Evolutionary conservation across 352 stramenopile species (phyloP).

Genomic region (Phytophthora pini): DNA sequence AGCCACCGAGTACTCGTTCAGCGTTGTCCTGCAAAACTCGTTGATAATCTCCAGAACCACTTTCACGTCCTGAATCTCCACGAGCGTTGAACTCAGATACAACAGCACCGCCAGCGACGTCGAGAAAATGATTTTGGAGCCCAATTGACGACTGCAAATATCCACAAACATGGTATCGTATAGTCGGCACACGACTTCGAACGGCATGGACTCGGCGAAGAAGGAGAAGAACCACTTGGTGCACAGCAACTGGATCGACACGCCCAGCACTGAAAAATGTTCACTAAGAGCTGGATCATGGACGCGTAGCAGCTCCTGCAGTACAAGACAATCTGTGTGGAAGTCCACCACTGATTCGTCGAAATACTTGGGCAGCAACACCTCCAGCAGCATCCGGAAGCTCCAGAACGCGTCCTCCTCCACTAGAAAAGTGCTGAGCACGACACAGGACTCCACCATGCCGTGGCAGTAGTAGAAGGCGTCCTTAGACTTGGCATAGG

Average conservation of each 20-base stretch:
- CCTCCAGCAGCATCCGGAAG: slow-evolving; percentile 75
- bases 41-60: slow-evolving; percentile 79
- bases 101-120: slow-evolving; percentile 77
- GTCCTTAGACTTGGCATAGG: slow-evolving; percentile 79
- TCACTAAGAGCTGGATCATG: slow-evolving; percentile 61
- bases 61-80: slow-evolving; percentile 78
- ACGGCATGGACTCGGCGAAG: slow-evolving; percentile 84
- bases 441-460: slow-evolving; percentile 83
- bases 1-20: slow-evolving; percentile 73
- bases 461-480: slow-evolving; percentile 85
- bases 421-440: slow-evolving; percentile 77
- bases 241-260: slow-evolving; percentile 80
- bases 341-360: slow-evolving; percentile 83
- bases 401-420: slow-evolving; percentile 85
- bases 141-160: slow-evolving; percentile 59
- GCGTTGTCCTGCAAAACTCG: slow-evolving; percentile 80
- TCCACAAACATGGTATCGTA: slow-evolving; percentile 83
- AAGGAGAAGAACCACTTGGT: slow-evolving; percentile 91
- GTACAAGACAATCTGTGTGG: slow-evolving; percentile 82
- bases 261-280: slow-evolving; percentile 61
- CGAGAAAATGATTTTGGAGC: slow-evolving; percentile 76
- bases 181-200: slow-evolving; percentile 77
- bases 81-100: slow-evolving; percentile 72
- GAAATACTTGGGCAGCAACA: slow-evolving; percentile 82
- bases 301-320: slow-evolving; percentile 71